Conservation (phyloP, 768 basidiomycete genomes). For the Pulveroboletus ravenelii region DNA sequence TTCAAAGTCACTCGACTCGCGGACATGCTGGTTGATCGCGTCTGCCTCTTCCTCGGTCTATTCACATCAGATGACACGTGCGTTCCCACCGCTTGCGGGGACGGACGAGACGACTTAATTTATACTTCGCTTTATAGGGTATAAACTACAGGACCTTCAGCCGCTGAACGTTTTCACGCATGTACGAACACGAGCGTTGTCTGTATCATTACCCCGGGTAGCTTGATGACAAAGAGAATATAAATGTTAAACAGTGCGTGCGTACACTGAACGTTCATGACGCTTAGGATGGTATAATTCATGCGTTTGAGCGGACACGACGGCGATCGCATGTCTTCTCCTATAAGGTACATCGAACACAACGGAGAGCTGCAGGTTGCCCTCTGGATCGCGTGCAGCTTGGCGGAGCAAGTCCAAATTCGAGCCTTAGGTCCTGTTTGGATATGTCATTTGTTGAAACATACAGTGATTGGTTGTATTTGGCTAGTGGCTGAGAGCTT, state of each 20-base stretch:
- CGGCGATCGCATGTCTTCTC: too few species aligned
- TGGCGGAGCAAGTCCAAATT: too few species aligned
- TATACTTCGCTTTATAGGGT: constrained; percentile 28
- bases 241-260: not conserved
- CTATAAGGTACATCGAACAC: too few species aligned
- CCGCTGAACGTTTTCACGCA: constrained; percentile 13
- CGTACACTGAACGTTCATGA: not conserved
- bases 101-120: not conserved
- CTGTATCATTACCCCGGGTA: constrained; percentile 17
- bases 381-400: too few species aligned
- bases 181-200: constrained; percentile 17
- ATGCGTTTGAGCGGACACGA: not conserved
- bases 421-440: too few species aligned
- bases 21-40: constrained; percentile 12
- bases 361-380: too few species aligned
- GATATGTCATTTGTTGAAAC: too few species aligned
- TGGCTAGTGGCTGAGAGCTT: too few species aligned
- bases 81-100: constrained; percentile 24
- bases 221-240: constrained; percentile 2
- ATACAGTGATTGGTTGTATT: too few species aligned
- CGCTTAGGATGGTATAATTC: not conserved
- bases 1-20: not conserved
- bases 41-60: constrained; percentile 1
- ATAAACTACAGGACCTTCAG: constrained; percentile 21
- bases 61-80: constrained; percentile 53